Percentiles rank a stretch among this genome's conserved stretches.
Conservation (phyloP, 179 eudicot species). For the Drosera spatulata region DNA sequence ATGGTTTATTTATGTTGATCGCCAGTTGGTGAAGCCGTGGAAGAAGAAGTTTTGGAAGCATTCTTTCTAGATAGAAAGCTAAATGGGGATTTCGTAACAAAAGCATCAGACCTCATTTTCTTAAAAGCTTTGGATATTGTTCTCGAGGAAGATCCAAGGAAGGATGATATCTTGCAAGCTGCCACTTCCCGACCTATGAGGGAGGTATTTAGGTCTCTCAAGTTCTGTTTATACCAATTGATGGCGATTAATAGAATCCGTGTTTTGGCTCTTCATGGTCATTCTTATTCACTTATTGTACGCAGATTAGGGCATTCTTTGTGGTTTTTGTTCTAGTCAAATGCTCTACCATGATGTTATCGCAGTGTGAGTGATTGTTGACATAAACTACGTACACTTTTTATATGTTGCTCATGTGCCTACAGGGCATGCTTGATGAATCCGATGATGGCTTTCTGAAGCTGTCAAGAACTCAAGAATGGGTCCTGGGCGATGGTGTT, state of each 20-base stretch:
- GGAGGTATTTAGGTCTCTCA: constrained; percentile 31
- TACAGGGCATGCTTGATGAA: constrained; percentile 41
- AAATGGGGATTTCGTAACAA: constrained; percentile 68
- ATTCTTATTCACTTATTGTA: too few species aligned
- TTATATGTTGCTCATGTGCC: not conserved
- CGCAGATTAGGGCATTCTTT: too few species aligned
- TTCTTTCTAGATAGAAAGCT: constrained; percentile 67
- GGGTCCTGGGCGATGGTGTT: constrained; percentile 68
- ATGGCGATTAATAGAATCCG: too few species aligned
- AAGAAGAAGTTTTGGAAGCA: constrained; percentile 55
- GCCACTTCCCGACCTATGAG: constrained; percentile 11
- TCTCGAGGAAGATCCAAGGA: constrained; percentile 31
- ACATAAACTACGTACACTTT: too few species aligned
- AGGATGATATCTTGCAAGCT: constrained; percentile 16
- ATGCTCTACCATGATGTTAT: too few species aligned
- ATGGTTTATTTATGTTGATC: constrained; percentile 10
- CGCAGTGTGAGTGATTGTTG: too few species aligned
- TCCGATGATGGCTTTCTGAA: constrained; percentile 75
- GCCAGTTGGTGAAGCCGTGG: constrained; percentile 39
- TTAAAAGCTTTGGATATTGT: constrained; percentile 32
- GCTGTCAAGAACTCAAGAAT: constrained; percentile 62
- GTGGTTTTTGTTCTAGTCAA: too few species aligned
- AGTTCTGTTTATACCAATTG: not conserved
- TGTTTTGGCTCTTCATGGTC: too few species aligned
- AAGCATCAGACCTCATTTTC: constrained; percentile 1